Conservation (phyloP, 1,284 basidiomycete genomes). For the Trichosporon coremiiforme region DNA sequence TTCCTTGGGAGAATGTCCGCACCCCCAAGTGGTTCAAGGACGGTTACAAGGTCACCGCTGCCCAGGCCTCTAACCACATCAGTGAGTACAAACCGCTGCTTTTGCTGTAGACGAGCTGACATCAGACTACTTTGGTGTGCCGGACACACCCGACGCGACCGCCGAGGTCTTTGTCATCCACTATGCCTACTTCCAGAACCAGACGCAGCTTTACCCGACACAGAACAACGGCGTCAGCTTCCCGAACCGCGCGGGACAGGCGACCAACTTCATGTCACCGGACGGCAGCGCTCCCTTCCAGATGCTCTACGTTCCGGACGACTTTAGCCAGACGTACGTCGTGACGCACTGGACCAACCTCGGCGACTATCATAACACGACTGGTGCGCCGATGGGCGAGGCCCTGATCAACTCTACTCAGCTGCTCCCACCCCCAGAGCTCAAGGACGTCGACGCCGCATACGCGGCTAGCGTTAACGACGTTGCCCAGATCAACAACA, state of each 20-base stretch:
- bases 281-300: slow-evolving; percentile 67
- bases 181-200: slow-evolving; percentile 77
- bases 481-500: slow-evolving; percentile 73
- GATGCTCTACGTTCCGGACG: slow-evolving; percentile 81
- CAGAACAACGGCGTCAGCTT: slow-evolving; percentile 61
- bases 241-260: slow-evolving; percentile 73
- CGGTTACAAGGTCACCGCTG: slow-evolving; percentile 45
- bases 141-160: slow-evolving; percentile 66
- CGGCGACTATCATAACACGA: slow-evolving; percentile 40
- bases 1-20: slow-evolving; percentile 67
- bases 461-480: slow-evolving; percentile 73
- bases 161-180: slow-evolving; percentile 84
- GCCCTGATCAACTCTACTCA: slow-evolving; percentile 70
- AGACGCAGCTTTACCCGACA: slow-evolving; percentile 66
- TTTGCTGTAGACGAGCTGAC: slow-evolving; percentile 18
- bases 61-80: slow-evolving; percentile 54
- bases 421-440: slow-evolving; percentile 67
- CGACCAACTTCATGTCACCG: slow-evolving; percentile 72
- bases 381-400: slow-evolving; percentile 46
- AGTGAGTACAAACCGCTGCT: no score
- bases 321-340: slow-evolving; percentile 74
- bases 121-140: slow-evolving; percentile 71
- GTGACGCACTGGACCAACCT: slow-evolving; percentile 60
- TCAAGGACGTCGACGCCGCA: slow-evolving; percentile 67
- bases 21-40: slow-evolving; percentile 61